Evolutionary conservation across 495 filamentous ascomycete species (phyloP), one percentile per base, ranked within the genome.

Genomic region (Thozetella sp.): DNA sequence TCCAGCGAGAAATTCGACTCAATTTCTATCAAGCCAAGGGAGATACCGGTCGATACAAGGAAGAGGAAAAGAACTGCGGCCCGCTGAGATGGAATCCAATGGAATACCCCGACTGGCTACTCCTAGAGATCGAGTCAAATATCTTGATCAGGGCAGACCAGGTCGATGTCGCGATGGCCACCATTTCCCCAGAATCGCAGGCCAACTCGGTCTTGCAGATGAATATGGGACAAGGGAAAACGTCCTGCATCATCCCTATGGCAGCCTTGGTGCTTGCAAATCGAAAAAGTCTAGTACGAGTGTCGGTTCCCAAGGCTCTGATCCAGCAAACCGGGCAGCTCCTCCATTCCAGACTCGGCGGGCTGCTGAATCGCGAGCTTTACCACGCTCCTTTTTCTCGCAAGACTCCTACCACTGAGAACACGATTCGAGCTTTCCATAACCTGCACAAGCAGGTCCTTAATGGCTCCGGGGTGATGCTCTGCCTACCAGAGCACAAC

Each of bases 121-220:
- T 88, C 12, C 66, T 88, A 1, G 85, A 88, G 57, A 79, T 88
- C 34, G 85, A 88, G 15, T 61, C 68, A 6, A 75, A 87, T 57
- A 61, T 87, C 1, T 64, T 85, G 1, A 81, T 88, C 40, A 72
- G 85, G 0, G 54, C 60, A 0, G 78, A 75, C 3, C 85, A 88
- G 56, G 72, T 82, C 0, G 73, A 80, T 46, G 83, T 88, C 37
- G 83, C 85, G 1, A 58, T 46, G 15, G 78, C 76, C 0, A 88
- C 76, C 15, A 84, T 83, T 19, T 65, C 68, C 0, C 85, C 85
- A 0, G 22, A 52, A 0, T 78, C 69, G 1, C 64, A 67, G 4
- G 51, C 61, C 0, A 87, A 87, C 55, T 80, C 80, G 3, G 82
- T 87, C 1, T 51, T 86, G 27, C 85, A 88, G 63, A 75, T 87